Conservation (phyloP, 106 monocot species). For the Alisma plantagoaquatica region DNA sequence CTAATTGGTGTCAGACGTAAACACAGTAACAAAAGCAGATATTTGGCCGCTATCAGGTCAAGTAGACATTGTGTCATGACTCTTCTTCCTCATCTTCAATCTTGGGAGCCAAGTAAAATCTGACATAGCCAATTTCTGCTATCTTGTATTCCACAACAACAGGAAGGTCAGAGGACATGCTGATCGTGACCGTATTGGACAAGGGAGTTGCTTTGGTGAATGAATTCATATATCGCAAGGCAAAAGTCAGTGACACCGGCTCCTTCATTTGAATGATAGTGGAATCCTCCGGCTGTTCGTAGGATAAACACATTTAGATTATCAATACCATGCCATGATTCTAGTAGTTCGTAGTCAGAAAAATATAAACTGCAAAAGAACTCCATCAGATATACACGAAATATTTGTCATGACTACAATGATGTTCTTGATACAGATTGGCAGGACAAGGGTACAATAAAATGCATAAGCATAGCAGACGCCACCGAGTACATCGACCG, state of each 20-base stretch:
- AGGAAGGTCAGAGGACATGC: slow-evolving; percentile 16
- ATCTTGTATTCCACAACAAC: slow-evolving; percentile 18
- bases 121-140: slow-evolving; percentile 13
- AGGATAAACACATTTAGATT: neutral
- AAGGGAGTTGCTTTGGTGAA: slow-evolving; percentile 12
- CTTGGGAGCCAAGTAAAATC: slow-evolving; percentile 16
- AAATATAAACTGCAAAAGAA: neutral
- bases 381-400: neutral
- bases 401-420: too few species aligned
- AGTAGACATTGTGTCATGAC: too few species aligned
- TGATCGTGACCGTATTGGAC: slow-evolving; percentile 9
- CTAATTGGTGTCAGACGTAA: too few species aligned
- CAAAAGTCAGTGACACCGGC: slow-evolving; percentile 10
- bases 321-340: neutral
- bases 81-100: slow-evolving; percentile 12
- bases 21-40: too few species aligned
- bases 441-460: too few species aligned
- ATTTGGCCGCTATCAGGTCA: too few species aligned
- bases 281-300: slow-evolving; percentile 10
- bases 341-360: neutral
- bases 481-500: too few species aligned
- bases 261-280: slow-evolving; percentile 9
- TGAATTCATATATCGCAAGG: slow-evolving; percentile 13
- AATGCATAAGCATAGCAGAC: too few species aligned
- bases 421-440: too few species aligned